Percentiles rank a stretch among this genome's conserved stretches.
Conservation (phyloP, 768 basidiomycete species). For the Neoboletus brunneissimus region DNA sequence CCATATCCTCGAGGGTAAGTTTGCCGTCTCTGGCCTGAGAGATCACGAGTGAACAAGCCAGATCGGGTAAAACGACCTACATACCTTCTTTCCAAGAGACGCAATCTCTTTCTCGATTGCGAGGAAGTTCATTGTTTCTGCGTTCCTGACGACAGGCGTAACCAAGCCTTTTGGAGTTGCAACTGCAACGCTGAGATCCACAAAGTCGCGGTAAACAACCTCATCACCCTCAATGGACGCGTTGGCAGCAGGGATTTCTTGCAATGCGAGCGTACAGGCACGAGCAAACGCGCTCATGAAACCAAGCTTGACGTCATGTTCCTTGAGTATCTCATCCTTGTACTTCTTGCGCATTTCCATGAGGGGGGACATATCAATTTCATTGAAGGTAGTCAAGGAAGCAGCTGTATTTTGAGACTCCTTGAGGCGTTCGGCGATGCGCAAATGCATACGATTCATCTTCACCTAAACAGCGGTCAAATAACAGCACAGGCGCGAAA, state of each 20-base stretch:
- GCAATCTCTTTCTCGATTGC: constrained; percentile 94
- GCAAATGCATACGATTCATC: constrained; percentile 98
- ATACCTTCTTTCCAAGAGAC: constrained; percentile 82
- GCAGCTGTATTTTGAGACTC: constrained; percentile 97
- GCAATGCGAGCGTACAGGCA: constrained; percentile 77
- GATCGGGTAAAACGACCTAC: constrained; percentile 9
- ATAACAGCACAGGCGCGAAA: background rate
- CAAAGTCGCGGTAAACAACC: constrained; percentile 89
- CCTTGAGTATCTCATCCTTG: constrained; percentile 89
- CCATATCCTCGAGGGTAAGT: constrained; percentile 96
- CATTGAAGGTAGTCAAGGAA: constrained; percentile 97
- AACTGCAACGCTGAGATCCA: constrained; percentile 94
- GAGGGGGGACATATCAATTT: constrained; percentile 97
- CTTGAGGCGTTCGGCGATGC: constrained; percentile 96
- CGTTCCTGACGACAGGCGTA: constrained; percentile 92
- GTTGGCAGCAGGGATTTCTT: constrained; percentile 92
- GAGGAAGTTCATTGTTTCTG: constrained; percentile 80
- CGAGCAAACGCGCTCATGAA: constrained; percentile 98
- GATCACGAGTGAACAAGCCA: constrained; percentile 5
- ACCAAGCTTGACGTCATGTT: constrained; percentile 93
- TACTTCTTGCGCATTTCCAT: constrained; percentile 91
- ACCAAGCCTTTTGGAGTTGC: constrained; percentile 97
- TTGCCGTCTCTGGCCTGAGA: constrained; percentile 82
- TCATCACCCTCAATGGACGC: constrained; percentile 93
- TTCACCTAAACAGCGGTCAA: constrained; percentile 60